Evolutionary conservation across 805 yeast species (phyloP).

Genomic region (Candida xiaguanensis): DNA sequence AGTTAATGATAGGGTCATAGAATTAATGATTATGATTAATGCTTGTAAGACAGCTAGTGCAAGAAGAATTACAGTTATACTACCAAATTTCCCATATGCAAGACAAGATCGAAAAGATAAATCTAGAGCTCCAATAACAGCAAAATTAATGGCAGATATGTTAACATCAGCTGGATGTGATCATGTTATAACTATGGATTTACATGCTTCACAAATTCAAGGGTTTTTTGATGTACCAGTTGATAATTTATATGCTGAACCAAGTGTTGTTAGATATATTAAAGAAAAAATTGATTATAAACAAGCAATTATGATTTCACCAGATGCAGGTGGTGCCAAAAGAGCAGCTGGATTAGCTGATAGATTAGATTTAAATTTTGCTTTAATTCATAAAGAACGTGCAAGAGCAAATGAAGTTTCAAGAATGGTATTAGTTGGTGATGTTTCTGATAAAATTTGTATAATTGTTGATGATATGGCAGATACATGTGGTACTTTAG

Average conservation of each 20-base stretch:
- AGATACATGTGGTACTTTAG: constrained; percentile 83
- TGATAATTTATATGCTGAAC: constrained; percentile 82
- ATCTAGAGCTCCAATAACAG: constrained; percentile 81
- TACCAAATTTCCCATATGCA: constrained; percentile 85
- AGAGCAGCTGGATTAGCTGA: constrained; percentile 86
- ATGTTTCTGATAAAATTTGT: constrained; percentile 72
- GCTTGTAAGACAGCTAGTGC: constrained; percentile 84
- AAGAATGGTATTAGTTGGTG: constrained; percentile 83
- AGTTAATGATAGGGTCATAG: constrained; percentile 61
- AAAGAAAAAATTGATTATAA: constrained; percentile 49
- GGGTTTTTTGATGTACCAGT: constrained; percentile 83
- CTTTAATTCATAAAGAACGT: constrained; percentile 81
- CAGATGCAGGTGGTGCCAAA: constrained; percentile 90
- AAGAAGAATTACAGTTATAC: constrained; percentile 75
- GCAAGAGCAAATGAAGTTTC: constrained; percentile 81
- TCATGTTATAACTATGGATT: constrained; percentile 83
- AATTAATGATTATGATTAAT: constrained; percentile 71
- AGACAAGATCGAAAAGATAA: constrained; percentile 86
- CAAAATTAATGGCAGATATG: constrained; percentile 80
- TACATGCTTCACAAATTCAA: constrained; percentile 87
- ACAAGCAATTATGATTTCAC: constrained; percentile 63
- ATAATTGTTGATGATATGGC: constrained; percentile 86
- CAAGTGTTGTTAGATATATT: constrained; percentile 72
- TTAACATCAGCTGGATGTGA: constrained; percentile 81
- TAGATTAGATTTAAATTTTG: constrained; percentile 73